Base-by-base conservation (phyloP, 441 rosid species). In the Raphanus hybrid region DNA sequence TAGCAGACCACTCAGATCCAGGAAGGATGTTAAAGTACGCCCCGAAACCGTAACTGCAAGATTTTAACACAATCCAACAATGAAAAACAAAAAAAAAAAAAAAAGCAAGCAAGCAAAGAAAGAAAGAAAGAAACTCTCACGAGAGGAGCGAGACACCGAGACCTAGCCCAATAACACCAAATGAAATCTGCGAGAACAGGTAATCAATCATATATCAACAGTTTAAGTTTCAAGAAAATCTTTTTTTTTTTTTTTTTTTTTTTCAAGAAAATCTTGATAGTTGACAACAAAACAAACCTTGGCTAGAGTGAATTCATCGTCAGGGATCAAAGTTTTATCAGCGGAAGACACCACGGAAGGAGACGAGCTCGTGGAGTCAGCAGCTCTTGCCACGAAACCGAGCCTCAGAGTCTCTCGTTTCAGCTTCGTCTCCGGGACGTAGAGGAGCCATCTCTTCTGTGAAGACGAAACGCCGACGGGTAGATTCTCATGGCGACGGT, bases 1-100 rank as follows among this genome's bases (percentile, higher is more conserved):
- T 16, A 2, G 97, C 99, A 0, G 99, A 91, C 99, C 99, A 93
- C 74, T 95, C 99, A 29, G 99, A 88, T 75, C 99, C 98, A 1
- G 98, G 97, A 26, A 95, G 90, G 81, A 95, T 82, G 76, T 87
- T 95, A 69, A 95, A 95, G 72, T 95, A 95, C 0, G 99, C 99
- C 18, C 98, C 97, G 75, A 95, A 93, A 73, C 97, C 99, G 45
- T 93, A 92, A 77, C 99, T 95, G 83, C 26, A 82, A 5, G 73
- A 12, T 59, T 29, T 10, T 3, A 27, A 82, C 26, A 48, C 55
- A 48, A 45, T 48, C 55, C 18, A 11, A 70, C 2, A 23, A 71
- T 9, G 52, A 23, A 1, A 58, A 58, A 58, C 18, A 26, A 18
- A n/a, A 16, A 16, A 9, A 45, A 55, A 3, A 34, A 48, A 32